These are phyloP conservation scores for Ophiosphaerella herpotricha DNA, from an alignment of 2,329 filamentous ascomycete species.

Conservation along the genomic window DNA sequence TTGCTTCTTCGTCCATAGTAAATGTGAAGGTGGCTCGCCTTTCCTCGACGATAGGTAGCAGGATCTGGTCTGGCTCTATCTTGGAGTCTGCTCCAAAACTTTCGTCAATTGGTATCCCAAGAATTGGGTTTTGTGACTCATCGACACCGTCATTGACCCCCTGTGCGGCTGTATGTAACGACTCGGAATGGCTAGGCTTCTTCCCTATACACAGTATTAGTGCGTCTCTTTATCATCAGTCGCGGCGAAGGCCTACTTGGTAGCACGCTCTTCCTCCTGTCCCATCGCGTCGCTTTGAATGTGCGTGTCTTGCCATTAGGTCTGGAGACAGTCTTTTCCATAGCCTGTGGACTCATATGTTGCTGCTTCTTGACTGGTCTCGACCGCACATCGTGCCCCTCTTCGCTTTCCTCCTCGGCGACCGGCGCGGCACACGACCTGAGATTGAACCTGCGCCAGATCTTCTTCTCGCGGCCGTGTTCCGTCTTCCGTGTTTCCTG, in stretches of 20 bases:
- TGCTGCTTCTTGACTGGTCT: conserved; percentile 53
- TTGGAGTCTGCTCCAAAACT: conserved; percentile 11
- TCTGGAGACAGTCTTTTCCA: conserved; percentile 28
- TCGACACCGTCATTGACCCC: conserved; percentile 8
- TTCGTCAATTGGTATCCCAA: conserved; percentile 13
- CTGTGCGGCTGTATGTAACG: conserved; percentile 6
- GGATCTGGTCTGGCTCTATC: not conserved
- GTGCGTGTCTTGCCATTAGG: conserved; percentile 32
- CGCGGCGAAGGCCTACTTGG: conserved; percentile 28
- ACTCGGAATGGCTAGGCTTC: conserved; percentile 11
- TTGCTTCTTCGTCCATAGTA: conserved; percentile 13
- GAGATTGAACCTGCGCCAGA: conserved; percentile 52
- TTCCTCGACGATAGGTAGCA: conserved; percentile 5
- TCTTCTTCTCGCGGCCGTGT: conserved; percentile 49
- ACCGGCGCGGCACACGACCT: conserved; percentile 30
- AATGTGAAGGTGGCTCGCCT: conserved; percentile 25
- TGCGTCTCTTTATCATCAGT: not conserved
- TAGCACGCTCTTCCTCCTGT: conserved; percentile 41
- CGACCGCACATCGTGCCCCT: conserved; percentile 39
- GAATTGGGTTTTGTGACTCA: conserved; percentile 12
- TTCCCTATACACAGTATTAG: conserved; percentile 34
- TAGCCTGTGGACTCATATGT: conserved; percentile 41
- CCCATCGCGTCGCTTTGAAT: conserved; percentile 44
- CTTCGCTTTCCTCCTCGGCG: conserved; percentile 21
- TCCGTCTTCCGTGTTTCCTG: conserved; percentile 47